Conservation (phyloP, 495 filamentous ascomycete genomes). For the Staphylotrichum tortipilum region DNA sequence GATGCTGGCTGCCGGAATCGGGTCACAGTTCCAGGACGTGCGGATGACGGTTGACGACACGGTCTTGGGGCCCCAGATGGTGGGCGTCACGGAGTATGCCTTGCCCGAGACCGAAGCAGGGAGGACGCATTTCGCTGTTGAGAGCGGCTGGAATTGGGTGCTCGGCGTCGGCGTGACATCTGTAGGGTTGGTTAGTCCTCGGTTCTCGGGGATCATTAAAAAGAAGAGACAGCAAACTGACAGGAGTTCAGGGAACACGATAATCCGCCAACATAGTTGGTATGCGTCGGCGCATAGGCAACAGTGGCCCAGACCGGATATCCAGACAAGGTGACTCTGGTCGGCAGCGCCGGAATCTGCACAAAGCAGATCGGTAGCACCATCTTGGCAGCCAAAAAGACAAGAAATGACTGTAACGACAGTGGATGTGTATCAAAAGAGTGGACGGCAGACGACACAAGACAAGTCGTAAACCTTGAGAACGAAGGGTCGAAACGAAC, state of each 20-base stretch:
- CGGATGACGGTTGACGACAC: neutral
- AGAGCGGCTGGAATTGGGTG: no score
- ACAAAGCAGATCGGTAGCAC: conserved; percentile 1
- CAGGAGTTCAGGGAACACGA: conserved; percentile 1
- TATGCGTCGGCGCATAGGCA: conserved; percentile 5
- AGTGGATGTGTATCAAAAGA: neutral
- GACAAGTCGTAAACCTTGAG: neutral
- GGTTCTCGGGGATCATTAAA: neutral
- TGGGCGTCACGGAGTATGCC: conserved; percentile 3
- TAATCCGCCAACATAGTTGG: conserved; percentile 4
- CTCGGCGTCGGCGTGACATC: no score
- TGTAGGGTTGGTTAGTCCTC: no score
- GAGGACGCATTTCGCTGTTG: neutral
- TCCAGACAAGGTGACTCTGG: neutral
- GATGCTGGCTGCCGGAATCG: conserved; percentile 6
- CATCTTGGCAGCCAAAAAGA: neutral
- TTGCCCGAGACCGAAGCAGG: conserved; percentile 4
- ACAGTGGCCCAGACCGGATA: neutral
- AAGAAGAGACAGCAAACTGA: neutral
- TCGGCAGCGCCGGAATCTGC: conserved; percentile 1
- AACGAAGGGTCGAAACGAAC: neutral
- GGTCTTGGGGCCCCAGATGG: neutral
- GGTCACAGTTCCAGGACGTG: neutral
- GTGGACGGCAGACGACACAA: conserved; percentile 6
- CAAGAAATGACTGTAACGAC: neutral